A percentile compares a stretch with the other conserved stretches of the same genome.
Evolutionary conservation across 179 eudicot genomes (phyloP).

Genomic region (Beta lomatogona): DNA sequence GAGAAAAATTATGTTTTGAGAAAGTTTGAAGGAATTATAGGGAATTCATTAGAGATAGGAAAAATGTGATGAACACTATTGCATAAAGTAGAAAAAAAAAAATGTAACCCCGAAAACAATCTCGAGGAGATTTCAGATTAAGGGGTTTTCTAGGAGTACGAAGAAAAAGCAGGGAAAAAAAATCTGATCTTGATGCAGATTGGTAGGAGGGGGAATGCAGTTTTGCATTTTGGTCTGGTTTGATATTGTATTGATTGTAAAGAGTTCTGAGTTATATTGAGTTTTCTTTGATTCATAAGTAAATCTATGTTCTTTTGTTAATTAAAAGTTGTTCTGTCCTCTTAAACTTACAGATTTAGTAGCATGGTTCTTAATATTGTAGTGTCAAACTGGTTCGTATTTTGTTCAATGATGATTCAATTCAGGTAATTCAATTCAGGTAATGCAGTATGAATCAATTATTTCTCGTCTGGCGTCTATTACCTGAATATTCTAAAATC

Average conservation of each 20-base stretch:
- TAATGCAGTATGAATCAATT: too few relatives aligned
- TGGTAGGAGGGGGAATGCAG: background rate
- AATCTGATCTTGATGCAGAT: conserved; percentile 3
- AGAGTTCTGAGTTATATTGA: conserved; percentile 13
- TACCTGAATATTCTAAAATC: too few relatives aligned
- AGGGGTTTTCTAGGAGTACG: conserved; percentile 20
- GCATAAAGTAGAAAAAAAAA: background rate
- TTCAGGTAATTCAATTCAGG: too few relatives aligned
- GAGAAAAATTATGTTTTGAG: conserved; percentile 34
- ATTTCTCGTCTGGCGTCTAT: too few relatives aligned
- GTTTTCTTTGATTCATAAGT: conserved; percentile 16
- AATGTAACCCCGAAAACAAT: background rate
- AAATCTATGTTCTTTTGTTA: background rate
- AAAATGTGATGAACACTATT: background rate
- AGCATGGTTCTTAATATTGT: too few relatives aligned
- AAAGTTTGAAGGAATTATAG: background rate
- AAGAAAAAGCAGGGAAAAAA: conserved; percentile 9
- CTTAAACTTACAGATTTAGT: background rate
- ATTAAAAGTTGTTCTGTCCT: background rate
- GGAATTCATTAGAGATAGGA: background rate
- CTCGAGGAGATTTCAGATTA: conserved; percentile 9
- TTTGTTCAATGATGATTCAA: too few relatives aligned
- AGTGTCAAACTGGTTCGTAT: too few relatives aligned
- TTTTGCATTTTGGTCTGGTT: conserved; percentile 9
- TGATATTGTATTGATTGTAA: conserved; percentile 21